Conservation (phyloP, 1,139 yeast genomes). For the Yamadazyma trypodendri region DNA sequence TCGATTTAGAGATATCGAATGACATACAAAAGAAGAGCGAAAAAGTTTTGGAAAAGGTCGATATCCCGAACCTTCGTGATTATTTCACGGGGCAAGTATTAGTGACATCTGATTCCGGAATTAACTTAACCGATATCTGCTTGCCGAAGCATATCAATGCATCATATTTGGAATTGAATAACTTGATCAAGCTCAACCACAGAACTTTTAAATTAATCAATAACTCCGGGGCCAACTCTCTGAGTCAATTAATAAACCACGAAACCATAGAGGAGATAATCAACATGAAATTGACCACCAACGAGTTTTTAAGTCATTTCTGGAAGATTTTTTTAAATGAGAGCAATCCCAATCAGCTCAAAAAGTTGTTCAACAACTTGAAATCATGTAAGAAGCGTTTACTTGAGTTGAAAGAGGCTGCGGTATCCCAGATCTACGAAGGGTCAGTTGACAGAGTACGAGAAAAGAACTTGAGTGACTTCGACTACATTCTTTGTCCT, state of each 20-base stretch:
- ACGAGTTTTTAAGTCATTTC: conserved; percentile 46
- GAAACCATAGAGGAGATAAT: conserved; percentile 33
- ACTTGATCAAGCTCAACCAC: conserved; percentile 55
- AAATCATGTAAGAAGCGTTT: conserved; percentile 31
- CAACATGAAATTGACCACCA: conserved; percentile 38
- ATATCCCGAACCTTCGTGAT: conserved; percentile 23
- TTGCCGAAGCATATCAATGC: conserved; percentile 38
- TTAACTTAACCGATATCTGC: conserved; percentile 46
- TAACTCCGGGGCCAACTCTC: not conserved
- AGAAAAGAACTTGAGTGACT: conserved; percentile 35
- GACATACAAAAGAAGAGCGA: conserved; percentile 8
- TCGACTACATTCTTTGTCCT: conserved; percentile 30
- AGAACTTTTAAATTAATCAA: conserved; percentile 25
- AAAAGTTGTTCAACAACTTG: conserved; percentile 36
- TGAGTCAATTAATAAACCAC: conserved; percentile 10
- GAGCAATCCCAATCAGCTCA: conserved; percentile 38
- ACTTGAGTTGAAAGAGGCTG: conserved; percentile 20
- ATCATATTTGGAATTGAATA: conserved; percentile 49
- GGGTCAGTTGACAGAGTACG: conserved; percentile 24
- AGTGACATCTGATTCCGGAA: conserved; percentile 15
- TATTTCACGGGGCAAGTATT: conserved; percentile 26
- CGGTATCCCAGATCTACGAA: conserved; percentile 5
- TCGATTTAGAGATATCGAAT: conserved; percentile 51
- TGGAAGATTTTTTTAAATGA: conserved; percentile 42
- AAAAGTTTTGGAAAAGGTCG: conserved; percentile 15